These are phyloP conservation scores for Plicaturopsis crispa DNA, from an alignment of 768 basidiomycete species.

Conservation along the genomic window DNA sequence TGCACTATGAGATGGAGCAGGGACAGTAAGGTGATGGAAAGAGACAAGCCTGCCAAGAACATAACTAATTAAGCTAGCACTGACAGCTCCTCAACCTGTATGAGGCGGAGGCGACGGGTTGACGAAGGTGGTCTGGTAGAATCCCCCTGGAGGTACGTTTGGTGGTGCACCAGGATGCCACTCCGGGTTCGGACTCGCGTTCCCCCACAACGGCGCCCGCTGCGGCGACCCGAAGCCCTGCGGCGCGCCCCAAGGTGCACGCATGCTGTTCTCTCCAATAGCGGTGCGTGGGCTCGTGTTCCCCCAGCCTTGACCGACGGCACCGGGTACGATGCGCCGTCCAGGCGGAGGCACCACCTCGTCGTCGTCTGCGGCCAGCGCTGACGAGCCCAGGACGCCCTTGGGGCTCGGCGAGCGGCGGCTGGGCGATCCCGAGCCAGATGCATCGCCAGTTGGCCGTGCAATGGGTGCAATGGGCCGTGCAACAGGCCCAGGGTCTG, in stretches of 20 bases:
- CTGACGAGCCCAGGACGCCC: slow-evolving; percentile 67
- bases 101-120: neutral
- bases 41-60: too few species aligned
- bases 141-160: neutral
- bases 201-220: slow-evolving; percentile 9
- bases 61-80: too few species aligned
- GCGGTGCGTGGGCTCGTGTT: slow-evolving; percentile 38
- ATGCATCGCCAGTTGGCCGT: slow-evolving; percentile 45
- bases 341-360: slow-evolving; percentile 57
- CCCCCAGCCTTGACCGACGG: slow-evolving; percentile 43
- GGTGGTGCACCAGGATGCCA: too few species aligned
- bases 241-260: slow-evolving; percentile 41
- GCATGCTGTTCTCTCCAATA: slow-evolving; percentile 24
- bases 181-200: neutral
- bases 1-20: too few species aligned
- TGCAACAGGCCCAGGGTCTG: slow-evolving; percentile 53
- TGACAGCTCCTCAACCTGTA: too few species aligned
- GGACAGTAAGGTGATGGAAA: too few species aligned
- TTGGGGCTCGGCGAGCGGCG: slow-evolving; percentile 51
- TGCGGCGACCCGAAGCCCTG: slow-evolving; percentile 22
- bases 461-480: slow-evolving; percentile 67
- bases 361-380: slow-evolving; percentile 73
- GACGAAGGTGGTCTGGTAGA: neutral
- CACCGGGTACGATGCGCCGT: slow-evolving; percentile 30
- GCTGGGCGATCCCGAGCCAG: slow-evolving; percentile 54